A percentile compares a stretch with the other conserved stretches of the same genome.
These are phyloP conservation scores for Spinacia oleracea DNA, from an alignment of 179 eudicot species.

Conservation along the genomic window DNA sequence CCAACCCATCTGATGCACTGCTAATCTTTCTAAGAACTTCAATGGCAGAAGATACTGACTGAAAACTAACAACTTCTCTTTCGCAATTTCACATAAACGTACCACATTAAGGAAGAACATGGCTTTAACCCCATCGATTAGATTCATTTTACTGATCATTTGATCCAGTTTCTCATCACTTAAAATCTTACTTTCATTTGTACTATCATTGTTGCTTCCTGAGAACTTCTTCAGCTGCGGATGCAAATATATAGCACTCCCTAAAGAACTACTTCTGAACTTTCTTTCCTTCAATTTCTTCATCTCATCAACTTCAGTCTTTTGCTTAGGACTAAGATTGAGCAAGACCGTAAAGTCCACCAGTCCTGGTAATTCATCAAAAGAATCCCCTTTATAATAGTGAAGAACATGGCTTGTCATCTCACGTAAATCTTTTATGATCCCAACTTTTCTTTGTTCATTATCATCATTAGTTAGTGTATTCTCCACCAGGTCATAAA, in stretches of 20 bases:
- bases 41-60: slow-evolving; percentile 72
- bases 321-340: slow-evolving; percentile 49
- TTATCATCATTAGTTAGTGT: slow-evolving; percentile 49
- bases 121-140: slow-evolving; percentile 70
- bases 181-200: neutral
- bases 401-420: slow-evolving; percentile 80
- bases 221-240: slow-evolving; percentile 45
- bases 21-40: slow-evolving; percentile 65
- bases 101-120: slow-evolving; percentile 67
- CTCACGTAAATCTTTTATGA: slow-evolving; percentile 63
- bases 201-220: slow-evolving; percentile 30
- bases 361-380: slow-evolving; percentile 75
- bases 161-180: slow-evolving; percentile 41
- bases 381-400: slow-evolving; percentile 68
- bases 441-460: slow-evolving; percentile 39
- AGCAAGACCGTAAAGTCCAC: slow-evolving; percentile 66
- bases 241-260: slow-evolving; percentile 53
- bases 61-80: slow-evolving; percentile 75
- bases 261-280: slow-evolving; percentile 49
- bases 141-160: slow-evolving; percentile 39
- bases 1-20: slow-evolving; percentile 56
- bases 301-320: slow-evolving; percentile 43
- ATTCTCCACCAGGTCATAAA: slow-evolving; percentile 53
- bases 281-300: slow-evolving; percentile 35
- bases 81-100: slow-evolving; percentile 52